A percentile compares a stretch with the other conserved stretches of the same genome.
Evolutionary conservation across 1,284 basidiomycete genomes (phyloP).

Genomic region (Xerocomus minutiporus): DNA sequence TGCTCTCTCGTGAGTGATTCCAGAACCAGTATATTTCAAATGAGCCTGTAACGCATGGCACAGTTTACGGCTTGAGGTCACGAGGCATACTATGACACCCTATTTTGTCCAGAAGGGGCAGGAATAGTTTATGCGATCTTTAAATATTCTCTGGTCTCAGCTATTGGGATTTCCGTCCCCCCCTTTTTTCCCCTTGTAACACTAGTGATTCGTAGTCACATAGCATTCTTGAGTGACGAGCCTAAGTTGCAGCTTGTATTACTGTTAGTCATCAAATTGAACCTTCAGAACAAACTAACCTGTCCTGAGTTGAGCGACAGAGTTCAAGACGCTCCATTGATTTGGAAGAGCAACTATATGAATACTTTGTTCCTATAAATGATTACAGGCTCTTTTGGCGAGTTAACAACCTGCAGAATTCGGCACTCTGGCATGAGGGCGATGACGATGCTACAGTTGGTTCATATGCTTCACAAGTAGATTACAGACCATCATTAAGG

Average conservation of each 20-base stretch:
- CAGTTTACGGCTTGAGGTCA: not conserved
- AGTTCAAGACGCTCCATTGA: not conserved
- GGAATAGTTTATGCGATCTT: not conserved
- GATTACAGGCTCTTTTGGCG: too few relatives aligned
- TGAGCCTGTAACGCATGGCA: not conserved
- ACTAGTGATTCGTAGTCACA: not conserved
- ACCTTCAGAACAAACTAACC: not conserved
- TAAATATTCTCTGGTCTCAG: not conserved
- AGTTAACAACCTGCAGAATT: too few relatives aligned
- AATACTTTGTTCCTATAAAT: not conserved
- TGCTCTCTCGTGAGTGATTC: constrained; percentile 7
- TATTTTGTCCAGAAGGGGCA: not conserved
- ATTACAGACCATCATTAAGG: too few relatives aligned
- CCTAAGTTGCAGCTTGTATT: not conserved
- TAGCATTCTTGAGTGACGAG: not conserved
- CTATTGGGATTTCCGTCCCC: too few relatives aligned
- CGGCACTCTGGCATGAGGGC: too few relatives aligned
- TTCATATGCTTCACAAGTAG: too few relatives aligned
- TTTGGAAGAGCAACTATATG: not conserved
- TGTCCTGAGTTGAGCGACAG: not conserved
- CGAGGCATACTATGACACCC: not conserved
- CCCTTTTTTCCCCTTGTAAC: not conserved
- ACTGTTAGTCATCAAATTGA: not conserved
- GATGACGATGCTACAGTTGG: too few relatives aligned
- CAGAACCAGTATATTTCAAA: not conserved